These are phyloP conservation scores for Acorus gramineus DNA, from an alignment of 106 monocot genomes.

Conservation along the genomic window DNA sequence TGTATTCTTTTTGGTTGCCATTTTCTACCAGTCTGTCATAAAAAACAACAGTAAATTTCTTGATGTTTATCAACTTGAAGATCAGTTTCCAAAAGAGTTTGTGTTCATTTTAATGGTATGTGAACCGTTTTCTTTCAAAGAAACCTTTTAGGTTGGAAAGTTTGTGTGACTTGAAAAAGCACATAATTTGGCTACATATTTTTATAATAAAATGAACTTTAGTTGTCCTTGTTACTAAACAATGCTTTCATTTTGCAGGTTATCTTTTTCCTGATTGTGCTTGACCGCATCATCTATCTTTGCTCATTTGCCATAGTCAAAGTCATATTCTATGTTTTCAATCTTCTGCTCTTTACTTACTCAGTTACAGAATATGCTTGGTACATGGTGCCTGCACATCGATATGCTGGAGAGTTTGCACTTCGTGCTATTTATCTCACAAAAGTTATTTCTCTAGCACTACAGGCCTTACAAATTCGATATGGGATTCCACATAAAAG, in stretches of 20 bases:
- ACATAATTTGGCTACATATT: background rate
- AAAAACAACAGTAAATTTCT: constrained; percentile 92
- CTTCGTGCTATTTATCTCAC: constrained; percentile 89
- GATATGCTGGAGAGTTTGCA: constrained; percentile 60
- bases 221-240: background rate
- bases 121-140: background rate
- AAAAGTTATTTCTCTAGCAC: constrained; percentile 74
- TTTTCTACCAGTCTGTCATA: constrained; percentile 90
- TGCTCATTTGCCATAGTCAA: constrained; percentile 80
- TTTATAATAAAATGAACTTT: background rate
- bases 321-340: constrained; percentile 80
- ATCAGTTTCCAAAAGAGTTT: constrained; percentile 97
- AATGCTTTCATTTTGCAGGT: constrained; percentile 36
- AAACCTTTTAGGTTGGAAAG: background rate
- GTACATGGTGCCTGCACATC: constrained; percentile 61
- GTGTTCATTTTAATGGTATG: constrained; percentile 91
- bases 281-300: constrained; percentile 86
- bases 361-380: constrained; percentile 90
- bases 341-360: constrained; percentile 81
- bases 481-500: constrained; percentile 87
- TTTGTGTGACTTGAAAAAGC: background rate
- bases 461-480: constrained; percentile 82
- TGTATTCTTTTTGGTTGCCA: constrained; percentile 91
- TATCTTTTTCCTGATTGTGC: constrained; percentile 90
- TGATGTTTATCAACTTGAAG: constrained; percentile 94